A percentile compares a stretch with the other conserved stretches of the same genome.
Evolutionary conservation across 1,284 basidiomycete genomes (phyloP).

Genomic region (Trametes pubescens): DNA sequence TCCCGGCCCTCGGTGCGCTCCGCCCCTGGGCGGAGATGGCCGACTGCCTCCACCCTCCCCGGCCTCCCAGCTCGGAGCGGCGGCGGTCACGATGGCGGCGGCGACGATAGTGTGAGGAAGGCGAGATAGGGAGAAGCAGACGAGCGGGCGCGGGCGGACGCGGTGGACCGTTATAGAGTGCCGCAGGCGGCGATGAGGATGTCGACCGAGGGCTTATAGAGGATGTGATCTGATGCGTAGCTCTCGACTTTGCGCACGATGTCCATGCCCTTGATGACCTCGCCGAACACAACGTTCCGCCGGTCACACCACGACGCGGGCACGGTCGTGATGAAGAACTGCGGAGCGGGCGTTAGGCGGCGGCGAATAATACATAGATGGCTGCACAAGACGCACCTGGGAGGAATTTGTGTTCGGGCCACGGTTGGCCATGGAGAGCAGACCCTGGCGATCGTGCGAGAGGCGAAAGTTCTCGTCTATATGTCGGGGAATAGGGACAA

Average conservation of each 20-base stretch:
- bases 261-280: conserved; percentile 50
- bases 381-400: conserved; percentile 48
- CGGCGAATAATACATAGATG: not conserved
- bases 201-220: conserved; percentile 45
- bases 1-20: not conserved
- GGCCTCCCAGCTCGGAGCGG: not conserved
- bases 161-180: conserved; percentile 16
- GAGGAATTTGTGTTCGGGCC: conserved; percentile 63
- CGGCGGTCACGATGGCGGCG: conserved; percentile 1
- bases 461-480: conserved; percentile 52
- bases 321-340: conserved; percentile 78
- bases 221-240: conserved; percentile 46
- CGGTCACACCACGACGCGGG: conserved; percentile 66
- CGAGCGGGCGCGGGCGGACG: not conserved
- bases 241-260: conserved; percentile 52
- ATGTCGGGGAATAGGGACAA: conserved; percentile 5
- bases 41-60: not conserved
- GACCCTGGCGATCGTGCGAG: conserved; percentile 52
- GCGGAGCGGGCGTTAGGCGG: conserved; percentile 26
- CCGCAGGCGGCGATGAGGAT: conserved; percentile 43
- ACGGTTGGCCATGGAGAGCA: conserved; percentile 69
- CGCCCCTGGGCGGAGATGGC: conserved; percentile 6
- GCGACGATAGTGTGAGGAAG: not conserved
- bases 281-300: conserved; percentile 62
- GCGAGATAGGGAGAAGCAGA: not conserved